phyloP scores from a whole-genome alignment of 331 rosid genomes.

The Quercus lobata region DNA sequence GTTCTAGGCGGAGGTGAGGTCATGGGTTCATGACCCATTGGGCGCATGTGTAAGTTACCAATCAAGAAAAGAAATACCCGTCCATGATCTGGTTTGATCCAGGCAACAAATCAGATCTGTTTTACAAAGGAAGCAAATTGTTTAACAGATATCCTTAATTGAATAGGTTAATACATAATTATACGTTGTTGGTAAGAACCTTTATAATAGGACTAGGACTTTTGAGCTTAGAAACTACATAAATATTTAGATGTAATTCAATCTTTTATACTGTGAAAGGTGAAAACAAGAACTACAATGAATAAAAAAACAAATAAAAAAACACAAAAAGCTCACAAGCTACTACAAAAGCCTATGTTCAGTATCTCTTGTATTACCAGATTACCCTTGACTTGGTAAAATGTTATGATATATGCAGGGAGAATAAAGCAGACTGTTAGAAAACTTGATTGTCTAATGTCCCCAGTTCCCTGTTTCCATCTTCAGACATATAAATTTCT shows the following conservation, averaged over 20 bases:
- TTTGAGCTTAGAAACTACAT: too few species aligned
- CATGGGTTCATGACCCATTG: too few species aligned
- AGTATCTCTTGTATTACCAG: neutral
- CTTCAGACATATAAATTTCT: neutral
- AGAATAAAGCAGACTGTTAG: neutral
- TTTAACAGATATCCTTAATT: neutral
- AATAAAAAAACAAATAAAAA: too few species aligned
- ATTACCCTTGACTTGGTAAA: neutral
- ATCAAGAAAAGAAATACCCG: neutral
- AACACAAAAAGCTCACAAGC: neutral
- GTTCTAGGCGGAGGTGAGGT: too few species aligned
- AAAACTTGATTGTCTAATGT: neutral
- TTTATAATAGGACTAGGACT: too few species aligned
- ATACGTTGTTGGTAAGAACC: too few species aligned
- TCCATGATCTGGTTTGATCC: neutral
- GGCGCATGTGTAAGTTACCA: too few species aligned
- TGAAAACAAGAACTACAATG: too few species aligned
- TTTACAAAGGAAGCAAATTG: neutral
- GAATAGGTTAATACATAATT: neutral
- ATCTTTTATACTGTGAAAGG: too few species aligned
- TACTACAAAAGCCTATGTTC: neutral
- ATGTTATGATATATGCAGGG: neutral
- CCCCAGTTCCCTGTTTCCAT: neutral
- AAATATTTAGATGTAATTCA: too few species aligned
- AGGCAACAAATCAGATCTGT: neutral